Percentiles rank a stretch among this genome's conserved stretches.
Evolutionary conservation across 352 stramenopile genomes (phyloP).

Genomic region (Globisporangium emineosum): DNA sequence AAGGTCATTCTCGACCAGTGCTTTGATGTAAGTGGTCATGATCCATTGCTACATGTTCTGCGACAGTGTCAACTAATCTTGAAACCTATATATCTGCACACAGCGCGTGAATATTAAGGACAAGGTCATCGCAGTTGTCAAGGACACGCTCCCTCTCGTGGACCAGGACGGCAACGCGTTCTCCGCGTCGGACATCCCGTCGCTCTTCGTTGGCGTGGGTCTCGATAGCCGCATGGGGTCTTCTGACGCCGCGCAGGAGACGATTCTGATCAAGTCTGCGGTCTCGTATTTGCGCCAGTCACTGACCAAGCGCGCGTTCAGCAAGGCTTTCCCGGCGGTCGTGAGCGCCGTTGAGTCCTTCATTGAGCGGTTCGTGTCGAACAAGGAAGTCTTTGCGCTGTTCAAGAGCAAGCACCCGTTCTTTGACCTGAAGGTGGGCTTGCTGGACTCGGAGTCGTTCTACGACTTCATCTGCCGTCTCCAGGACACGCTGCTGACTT

Average conservation of each 20-base stretch:
- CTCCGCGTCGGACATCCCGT: conserved; percentile 43
- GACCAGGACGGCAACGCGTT: conserved; percentile 25
- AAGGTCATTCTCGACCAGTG: conserved; percentile 53
- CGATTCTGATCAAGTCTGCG: conserved; percentile 50
- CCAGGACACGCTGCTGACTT: conserved; percentile 32
- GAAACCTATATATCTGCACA: background rate
- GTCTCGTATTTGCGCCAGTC: conserved; percentile 52
- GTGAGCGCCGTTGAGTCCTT: conserved; percentile 55
- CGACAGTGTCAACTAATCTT: background rate
- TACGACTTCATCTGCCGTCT: conserved; percentile 63
- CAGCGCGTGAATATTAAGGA: conserved; percentile 64
- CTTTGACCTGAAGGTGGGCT: conserved; percentile 32
- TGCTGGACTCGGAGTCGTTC: conserved; percentile 36
- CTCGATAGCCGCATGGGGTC: conserved; percentile 50
- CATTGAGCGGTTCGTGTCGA: conserved; percentile 34
- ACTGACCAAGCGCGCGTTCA: conserved; percentile 51
- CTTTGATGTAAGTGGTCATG: conserved; percentile 33
- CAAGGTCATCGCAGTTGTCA: conserved; percentile 65
- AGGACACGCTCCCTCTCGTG: conserved; percentile 46
- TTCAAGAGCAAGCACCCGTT: conserved; percentile 53
- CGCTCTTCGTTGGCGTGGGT: conserved; percentile 44
- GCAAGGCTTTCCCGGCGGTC: conserved; percentile 47
- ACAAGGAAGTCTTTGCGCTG: conserved; percentile 28
- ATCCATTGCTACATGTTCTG: background rate
- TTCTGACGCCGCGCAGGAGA: conserved; percentile 40